phyloP scores from a whole-genome alignment of 2,329 filamentous ascomycete genomes.

The Stagonosporopsis chrysanthemi region DNA sequence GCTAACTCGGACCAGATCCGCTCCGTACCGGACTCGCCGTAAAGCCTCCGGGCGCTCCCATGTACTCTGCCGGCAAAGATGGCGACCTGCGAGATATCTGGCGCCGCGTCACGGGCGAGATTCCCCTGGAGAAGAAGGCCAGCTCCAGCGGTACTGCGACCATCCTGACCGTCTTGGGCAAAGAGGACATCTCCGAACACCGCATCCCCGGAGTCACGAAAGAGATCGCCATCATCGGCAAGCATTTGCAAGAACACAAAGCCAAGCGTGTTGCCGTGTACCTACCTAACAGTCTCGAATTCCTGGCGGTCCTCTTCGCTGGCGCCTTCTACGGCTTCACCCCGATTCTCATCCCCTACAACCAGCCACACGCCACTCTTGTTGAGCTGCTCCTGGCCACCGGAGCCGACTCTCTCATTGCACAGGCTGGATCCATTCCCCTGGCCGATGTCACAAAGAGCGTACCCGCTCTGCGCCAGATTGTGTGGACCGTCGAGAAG shows the following conservation, averaged over 20 bases:
- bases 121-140: slow-evolving; percentile 70
- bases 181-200: slow-evolving; percentile 76
- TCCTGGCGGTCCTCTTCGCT: slow-evolving; percentile 80
- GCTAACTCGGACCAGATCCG: slow-evolving; percentile 42
- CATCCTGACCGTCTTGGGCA: slow-evolving; percentile 81
- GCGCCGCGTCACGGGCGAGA: slow-evolving; percentile 73
- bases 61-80: slow-evolving; percentile 83
- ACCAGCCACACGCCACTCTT: slow-evolving; percentile 73
- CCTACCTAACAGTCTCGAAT: slow-evolving; percentile 90
- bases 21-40: slow-evolving; percentile 65
- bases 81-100: slow-evolving; percentile 93
- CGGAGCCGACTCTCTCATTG: slow-evolving; percentile 81
- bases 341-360: slow-evolving; percentile 84
- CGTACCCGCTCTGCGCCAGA: slow-evolving; percentile 73
- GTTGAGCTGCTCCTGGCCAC: slow-evolving; percentile 75
- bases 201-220: slow-evolving; percentile 74
- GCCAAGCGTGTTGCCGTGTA: slow-evolving; percentile 83
- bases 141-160: slow-evolving; percentile 69
- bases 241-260: slow-evolving; percentile 73
- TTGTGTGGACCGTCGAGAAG: slow-evolving; percentile 92
- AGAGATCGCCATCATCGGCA: slow-evolving; percentile 87
- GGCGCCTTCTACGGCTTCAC: slow-evolving; percentile 89
- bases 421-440: slow-evolving; percentile 85
- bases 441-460: slow-evolving; percentile 74
- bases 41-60: slow-evolving; percentile 78